Base-by-base conservation (phyloP, 495 filamentous ascomycete species). In the Bathelium albidoporum region DNA sequence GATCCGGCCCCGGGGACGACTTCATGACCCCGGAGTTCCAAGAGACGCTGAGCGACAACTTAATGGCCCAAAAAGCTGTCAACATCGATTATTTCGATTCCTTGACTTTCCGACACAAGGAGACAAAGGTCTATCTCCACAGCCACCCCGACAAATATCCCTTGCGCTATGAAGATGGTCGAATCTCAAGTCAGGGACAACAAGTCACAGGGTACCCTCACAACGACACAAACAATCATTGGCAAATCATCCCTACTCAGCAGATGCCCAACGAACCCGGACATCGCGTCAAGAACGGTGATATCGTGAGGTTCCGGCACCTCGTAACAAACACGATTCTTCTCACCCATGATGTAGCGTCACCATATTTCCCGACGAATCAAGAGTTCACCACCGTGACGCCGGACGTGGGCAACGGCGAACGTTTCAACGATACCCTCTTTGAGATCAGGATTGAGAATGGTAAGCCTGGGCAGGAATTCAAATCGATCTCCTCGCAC, bases 11-110 rank as follows among this genome's bases (percentile, higher is more conserved):
- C 52, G 94, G 94, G 44, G 95, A 98, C 70, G 94, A 98, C 64
- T 98, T 98, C 78, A 98, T 98, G 94, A 90, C 87, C 14, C 94
- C 94, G 2, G 91, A 93, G 67, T 98, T 98, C 77, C 94, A 98
- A 76, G 92, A 95, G 77, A 97, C 95, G 5, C 78, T 98, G 60
- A 89, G 87, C 67, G 92, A 98, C 77, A 98, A 97, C 71, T 77
- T 88, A 61, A 90, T 98, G 89, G 85, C 89, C 60, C 80, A 87
- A 52, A 90, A 93, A 68, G 87, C 94, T 7, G 78, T 95, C 60
- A 85, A 83, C 39, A 89, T 98, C 62, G 79, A 97, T 69, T 98
- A 92, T 77, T 95, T 87, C 70, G 94, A 98, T 73, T 82, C 79
- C 52, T 90, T 97, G 68, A 87, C 89, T 20, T 80, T 98, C 66